Evolutionary conservation across 257 asterid species (phyloP), one percentile per base, ranked within the genome.

Genomic region (Ligustrum vulgare): DNA sequence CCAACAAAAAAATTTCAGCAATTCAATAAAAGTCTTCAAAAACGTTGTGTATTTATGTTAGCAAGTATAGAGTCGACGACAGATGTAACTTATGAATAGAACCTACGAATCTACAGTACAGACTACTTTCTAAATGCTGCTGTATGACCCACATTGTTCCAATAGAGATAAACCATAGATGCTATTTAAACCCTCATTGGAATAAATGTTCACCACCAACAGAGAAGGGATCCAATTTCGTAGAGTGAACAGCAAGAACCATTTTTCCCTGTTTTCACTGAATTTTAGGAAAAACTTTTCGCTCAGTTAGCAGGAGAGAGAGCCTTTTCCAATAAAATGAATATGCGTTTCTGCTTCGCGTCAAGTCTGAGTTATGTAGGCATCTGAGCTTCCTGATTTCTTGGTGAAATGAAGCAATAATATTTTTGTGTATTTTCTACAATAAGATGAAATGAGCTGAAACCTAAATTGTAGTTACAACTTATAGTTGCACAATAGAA

Each of bases 41-140:
- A 74, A 45, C 36, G 41, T 54, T 49, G 23, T 36, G 16, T 39
- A 58, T 58, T 34, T 39, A 39, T 39, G 15, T 39, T 39, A 39
- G 47, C 47, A 39, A 39, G 47, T 11, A 39, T 39, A 39, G 13
- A 39, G 47, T 39, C 15, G 9, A 39, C 15, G 15, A 32, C 16
- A 18, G 58, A 32, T 67, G 47, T 37, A 15, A 63, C n/a, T 20
- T 16, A 45, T 37, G 65, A 37, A 77, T 31, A 28, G 56, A 49
- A 69, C 51, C 25, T 69, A 67, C 18, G 69, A 35, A 15, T 75
- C 33, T 58, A 62, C 66, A 41, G 10, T 67, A 22, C 8, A 71
- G 34, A 25, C 32, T 16, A 67, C 69, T 35, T 39, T 54, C 2
- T 56, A 75, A 58, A 60, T 60, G 64, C 23, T 25, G 71, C 3